These are phyloP conservation scores for Sabuloglossum arenarium DNA, from an alignment of 495 filamentous ascomycete genomes.

Conservation along the genomic window DNA sequence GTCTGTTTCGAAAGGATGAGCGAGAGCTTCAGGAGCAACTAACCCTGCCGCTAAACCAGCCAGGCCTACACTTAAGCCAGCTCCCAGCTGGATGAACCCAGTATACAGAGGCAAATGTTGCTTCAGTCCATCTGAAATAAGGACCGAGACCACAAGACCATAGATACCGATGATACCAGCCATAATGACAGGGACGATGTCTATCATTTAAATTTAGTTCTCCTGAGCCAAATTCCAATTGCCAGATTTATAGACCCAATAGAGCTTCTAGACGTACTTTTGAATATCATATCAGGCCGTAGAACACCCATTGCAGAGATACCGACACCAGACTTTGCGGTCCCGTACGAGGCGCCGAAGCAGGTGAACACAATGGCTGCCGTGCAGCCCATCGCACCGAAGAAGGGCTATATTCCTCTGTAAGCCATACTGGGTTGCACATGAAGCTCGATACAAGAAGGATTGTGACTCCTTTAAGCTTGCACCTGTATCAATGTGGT, in stretches of 20 bases:
- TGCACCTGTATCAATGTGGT: conserved; percentile 1
- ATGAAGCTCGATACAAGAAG: not conserved
- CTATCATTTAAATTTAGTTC: conserved; percentile 21
- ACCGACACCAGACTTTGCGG: conserved; percentile 97
- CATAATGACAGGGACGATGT: conserved; percentile 99
- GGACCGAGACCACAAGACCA: conserved; percentile 92
- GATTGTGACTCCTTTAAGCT: not conserved
- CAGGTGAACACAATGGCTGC: conserved; percentile 32
- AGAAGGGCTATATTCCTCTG: conserved; percentile 59
- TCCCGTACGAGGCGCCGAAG: conserved; percentile 29
- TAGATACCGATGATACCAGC: conserved; percentile 99
- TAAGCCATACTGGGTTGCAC: not conserved
- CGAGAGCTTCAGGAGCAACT: conserved; percentile 8
- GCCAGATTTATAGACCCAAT: not conserved
- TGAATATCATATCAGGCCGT: conserved; percentile 93
- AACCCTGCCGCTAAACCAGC: conserved; percentile 91
- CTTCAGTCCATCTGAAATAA: conserved; percentile 79
- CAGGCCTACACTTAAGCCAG: conserved; percentile 88
- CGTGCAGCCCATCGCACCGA: conserved; percentile 97
- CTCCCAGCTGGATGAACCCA: conserved; percentile 92
- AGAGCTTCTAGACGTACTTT: conserved; percentile 51
- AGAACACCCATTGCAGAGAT: conserved; percentile 97
- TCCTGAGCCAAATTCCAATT: not conserved
- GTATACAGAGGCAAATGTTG: conserved; percentile 78
- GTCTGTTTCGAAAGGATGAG: not conserved